These are phyloP conservation scores for Annulohypoxylon maeteangense DNA, from an alignment of 495 filamentous ascomycete genomes.

Conservation along the genomic window DNA sequence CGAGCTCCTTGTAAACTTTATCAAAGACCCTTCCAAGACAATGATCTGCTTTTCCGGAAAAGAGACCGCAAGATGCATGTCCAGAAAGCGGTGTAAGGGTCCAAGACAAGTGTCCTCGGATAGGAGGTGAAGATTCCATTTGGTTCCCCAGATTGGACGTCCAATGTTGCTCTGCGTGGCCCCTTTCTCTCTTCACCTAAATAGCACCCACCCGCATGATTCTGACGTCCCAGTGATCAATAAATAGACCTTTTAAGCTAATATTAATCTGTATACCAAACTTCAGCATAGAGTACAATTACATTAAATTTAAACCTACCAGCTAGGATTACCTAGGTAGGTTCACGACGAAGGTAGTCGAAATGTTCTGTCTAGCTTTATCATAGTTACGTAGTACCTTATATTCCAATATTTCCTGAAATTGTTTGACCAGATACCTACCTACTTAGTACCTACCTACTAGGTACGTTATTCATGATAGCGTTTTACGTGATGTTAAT, in stretches of 20 bases:
- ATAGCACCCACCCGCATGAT: background rate
- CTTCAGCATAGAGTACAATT: too few species aligned
- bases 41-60: background rate
- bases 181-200: background rate
- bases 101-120: background rate
- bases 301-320: too few species aligned
- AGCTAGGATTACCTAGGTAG: too few species aligned
- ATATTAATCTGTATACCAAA: background rate
- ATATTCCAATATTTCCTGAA: too few species aligned
- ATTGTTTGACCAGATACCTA: too few species aligned
- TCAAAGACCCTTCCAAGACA: background rate
- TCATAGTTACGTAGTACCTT: background rate
- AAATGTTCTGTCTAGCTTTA: background rate
- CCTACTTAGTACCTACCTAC: too few species aligned
- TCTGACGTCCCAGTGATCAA: too few species aligned
- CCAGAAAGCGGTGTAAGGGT: constrained; percentile 1
- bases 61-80: background rate
- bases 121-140: background rate
- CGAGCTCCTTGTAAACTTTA: background rate
- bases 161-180: background rate
- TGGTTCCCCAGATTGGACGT: background rate
- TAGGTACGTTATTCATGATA: too few species aligned
- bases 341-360: background rate
- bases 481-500: background rate
- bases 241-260: background rate